Conservation (phyloP, 208 protist genomes). For the Tetramitus jugosus region DNA sequence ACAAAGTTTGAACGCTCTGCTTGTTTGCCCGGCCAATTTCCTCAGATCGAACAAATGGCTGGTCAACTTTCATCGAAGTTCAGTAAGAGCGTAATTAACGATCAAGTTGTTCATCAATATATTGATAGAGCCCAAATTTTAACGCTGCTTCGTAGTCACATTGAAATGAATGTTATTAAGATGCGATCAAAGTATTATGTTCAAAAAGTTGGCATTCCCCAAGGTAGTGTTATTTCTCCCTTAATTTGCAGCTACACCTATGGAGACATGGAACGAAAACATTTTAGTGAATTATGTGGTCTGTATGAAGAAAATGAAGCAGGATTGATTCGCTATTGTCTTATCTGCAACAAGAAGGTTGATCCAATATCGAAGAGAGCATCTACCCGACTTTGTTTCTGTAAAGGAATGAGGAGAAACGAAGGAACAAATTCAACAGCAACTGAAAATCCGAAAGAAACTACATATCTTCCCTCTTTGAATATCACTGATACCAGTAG, state of each 20-base stretch:
- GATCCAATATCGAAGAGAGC: not conserved
- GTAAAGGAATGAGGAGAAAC: not conserved
- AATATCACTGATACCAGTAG: not conserved
- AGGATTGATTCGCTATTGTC: not conserved
- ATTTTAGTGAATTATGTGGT: not conserved
- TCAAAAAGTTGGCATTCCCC: constrained; percentile 8
- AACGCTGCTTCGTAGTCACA: not conserved
- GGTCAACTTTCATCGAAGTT: not conserved
- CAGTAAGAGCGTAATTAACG: not conserved
- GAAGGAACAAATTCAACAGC: no score
- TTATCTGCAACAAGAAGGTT: not conserved
- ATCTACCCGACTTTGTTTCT: no score
- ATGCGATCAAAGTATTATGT: not conserved
- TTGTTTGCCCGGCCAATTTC: not conserved
- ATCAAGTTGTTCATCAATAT: constrained; percentile 4
- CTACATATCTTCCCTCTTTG: not conserved
- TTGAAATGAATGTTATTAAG: not conserved
- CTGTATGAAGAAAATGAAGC: not conserved
- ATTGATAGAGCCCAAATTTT: not conserved
- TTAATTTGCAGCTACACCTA: constrained; percentile 2
- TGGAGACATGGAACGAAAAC: not conserved
- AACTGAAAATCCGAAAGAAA: not conserved
- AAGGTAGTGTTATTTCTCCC: constrained; percentile 1
- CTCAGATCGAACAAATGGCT: not conserved
- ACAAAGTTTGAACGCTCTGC: not conserved